Conservation (phyloP, 208 protist species). For the Leishmania arabica region DNA sequence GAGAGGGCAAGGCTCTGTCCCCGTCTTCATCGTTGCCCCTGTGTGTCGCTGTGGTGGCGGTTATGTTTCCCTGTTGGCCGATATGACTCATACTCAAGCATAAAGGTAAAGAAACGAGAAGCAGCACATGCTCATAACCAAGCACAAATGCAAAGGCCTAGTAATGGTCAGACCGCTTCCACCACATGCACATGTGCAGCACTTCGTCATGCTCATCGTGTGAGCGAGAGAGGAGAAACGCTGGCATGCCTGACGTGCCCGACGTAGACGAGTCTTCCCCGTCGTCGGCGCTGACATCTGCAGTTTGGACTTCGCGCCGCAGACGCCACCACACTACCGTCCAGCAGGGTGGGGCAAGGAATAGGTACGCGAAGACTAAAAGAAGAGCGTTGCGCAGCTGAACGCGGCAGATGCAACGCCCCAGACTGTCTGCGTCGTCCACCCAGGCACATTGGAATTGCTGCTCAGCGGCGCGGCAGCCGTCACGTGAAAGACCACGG, state of each 20-base stretch:
- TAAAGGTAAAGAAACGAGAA: neutral
- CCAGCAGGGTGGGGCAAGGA: slow-evolving; percentile 62
- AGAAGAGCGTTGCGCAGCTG: slow-evolving; percentile 78
- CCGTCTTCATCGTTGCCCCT: neutral
- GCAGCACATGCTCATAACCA: neutral
- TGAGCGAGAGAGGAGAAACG: neutral
- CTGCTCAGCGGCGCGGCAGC: neutral
- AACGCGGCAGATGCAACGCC: slow-evolving; percentile 47
- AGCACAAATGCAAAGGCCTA: neutral
- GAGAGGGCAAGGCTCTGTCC: neutral
- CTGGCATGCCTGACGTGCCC: neutral
- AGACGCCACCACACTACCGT: slow-evolving; percentile 45
- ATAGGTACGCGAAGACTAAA: slow-evolving; percentile 59
- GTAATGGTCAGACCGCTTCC: neutral
- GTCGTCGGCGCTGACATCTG: neutral
- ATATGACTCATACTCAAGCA: neutral
- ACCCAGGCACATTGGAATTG: slow-evolving; percentile 57
- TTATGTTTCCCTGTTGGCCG: neutral
- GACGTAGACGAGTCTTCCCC: neutral
- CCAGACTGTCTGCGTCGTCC: slow-evolving; percentile 9
- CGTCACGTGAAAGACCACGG: neutral
- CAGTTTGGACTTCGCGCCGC: neutral
- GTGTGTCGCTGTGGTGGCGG: neutral
- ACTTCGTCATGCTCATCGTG: neutral
- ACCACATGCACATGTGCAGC: too few relatives aligned